Base-by-base conservation (phyloP, 345 rosid genomes). In the Orychophragmus violaceus region DNA sequence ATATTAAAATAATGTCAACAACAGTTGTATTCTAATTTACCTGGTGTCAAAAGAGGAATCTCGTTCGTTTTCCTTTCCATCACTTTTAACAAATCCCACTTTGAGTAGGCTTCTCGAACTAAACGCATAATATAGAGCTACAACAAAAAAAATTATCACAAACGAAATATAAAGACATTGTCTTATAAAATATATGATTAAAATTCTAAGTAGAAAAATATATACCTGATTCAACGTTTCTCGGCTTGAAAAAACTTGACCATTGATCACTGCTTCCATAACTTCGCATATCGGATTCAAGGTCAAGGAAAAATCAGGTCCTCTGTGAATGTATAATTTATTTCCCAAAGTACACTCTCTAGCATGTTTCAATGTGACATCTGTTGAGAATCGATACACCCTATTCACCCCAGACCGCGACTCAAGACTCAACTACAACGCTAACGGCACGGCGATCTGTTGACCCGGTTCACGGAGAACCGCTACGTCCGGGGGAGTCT, bases 211-310 rank as follows among this genome's bases (percentile, higher is more conserved):
- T 13, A 51, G 6, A 59, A 17, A 8, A 56, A 33, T 8, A 28
- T 72, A 10, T 85, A 92, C 96, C 83, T 78, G 81, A 39, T 71
- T 72, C 3, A 72, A 18, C 6, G 78, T 72, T 16, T 90, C 86
- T 33, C 39, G 60, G 3, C 57, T 28, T 13, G 74, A 64, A 65
- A 67, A 82, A 2, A 72, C 52, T 1, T 75, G 77, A 7, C 87
- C 90, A 55, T 81, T 18, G 45, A 87, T 72, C 17, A 36, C 35
- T 3, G 83, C 91, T 53, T 42, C 54, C 6, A 81, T 69, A 11
- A 82, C 74, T 75, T 93, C 85, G 45, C 98, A 90, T 4, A 93
- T 76, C 2, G 98, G 96, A 53, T 85, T 86, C 8, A 93, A 51
- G 33, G 72, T 62, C 54, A 90, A 13, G 11, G 5, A 4, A 74